Evolutionary conservation across 1,284 basidiomycete genomes (phyloP).

Genomic region (Cutaneotrichosporon mucoides): DNA sequence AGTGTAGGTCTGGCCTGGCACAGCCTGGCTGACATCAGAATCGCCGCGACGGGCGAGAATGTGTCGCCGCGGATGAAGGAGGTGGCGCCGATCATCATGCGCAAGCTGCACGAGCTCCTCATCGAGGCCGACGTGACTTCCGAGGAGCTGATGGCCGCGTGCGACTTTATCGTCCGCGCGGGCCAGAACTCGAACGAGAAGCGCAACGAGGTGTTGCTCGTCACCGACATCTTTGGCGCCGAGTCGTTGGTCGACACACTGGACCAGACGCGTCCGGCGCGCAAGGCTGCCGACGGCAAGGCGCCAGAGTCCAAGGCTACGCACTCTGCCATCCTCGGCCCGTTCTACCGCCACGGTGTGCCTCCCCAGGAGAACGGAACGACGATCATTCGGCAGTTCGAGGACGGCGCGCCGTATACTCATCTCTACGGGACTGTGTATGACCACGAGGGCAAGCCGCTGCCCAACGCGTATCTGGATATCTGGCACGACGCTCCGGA

Average conservation of each 20-base stretch:
- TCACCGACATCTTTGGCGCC: conserved; percentile 47
- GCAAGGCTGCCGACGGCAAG: background rate
- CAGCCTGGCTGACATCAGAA: conserved; percentile 13
- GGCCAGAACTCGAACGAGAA: conserved; percentile 45
- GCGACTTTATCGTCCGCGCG: conserved; percentile 44
- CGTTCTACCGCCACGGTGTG: conserved; percentile 31
- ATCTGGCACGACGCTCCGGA: conserved; percentile 48
- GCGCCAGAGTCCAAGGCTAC: background rate
- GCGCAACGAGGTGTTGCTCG: conserved; percentile 49
- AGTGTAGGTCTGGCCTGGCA: too few species aligned
- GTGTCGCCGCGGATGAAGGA: conserved; percentile 44
- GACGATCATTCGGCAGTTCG: conserved; percentile 34
- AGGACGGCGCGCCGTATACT: conserved; percentile 34
- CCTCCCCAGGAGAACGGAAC: conserved; percentile 38
- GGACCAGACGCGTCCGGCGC: conserved; percentile 12
- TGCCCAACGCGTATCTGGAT: conserved; percentile 43
- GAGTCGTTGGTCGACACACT: conserved; percentile 40
- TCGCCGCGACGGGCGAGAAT: conserved; percentile 24
- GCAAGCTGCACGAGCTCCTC: conserved; percentile 40
- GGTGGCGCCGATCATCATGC: conserved; percentile 42
- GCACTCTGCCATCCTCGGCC: conserved; percentile 44
- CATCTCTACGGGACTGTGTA: conserved; percentile 39
- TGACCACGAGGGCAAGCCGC: conserved; percentile 39
- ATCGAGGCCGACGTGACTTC: conserved; percentile 46
- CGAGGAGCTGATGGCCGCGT: conserved; percentile 46